These are phyloP conservation scores for Potentilla sterilis DNA, from an alignment of 306 rosid species.

Conservation along the genomic window DNA sequence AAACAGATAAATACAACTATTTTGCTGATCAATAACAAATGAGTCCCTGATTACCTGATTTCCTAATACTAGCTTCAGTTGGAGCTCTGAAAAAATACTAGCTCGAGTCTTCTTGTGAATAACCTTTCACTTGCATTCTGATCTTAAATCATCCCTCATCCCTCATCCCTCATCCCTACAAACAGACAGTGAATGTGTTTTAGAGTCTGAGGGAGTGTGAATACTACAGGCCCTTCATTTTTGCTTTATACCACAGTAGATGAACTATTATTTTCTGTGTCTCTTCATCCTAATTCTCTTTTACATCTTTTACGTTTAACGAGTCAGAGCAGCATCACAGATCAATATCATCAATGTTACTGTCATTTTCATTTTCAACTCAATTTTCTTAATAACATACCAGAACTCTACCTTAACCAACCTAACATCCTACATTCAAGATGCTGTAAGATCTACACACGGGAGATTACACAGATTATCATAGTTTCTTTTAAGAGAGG, in stretches of 20 bases:
- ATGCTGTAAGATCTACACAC: neutral
- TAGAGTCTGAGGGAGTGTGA: neutral
- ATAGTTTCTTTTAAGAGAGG: conserved; percentile 2
- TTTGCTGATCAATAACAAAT: neutral
- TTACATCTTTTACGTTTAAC: neutral
- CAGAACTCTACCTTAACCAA: neutral
- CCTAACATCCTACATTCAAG: neutral
- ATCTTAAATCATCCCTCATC: neutral
- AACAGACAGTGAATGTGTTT: neutral
- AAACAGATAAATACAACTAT: neutral
- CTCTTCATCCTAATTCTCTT: neutral
- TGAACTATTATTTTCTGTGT: neutral
- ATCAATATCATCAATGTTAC: neutral
- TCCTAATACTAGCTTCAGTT: no score
- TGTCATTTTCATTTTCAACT: neutral
- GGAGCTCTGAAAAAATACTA: no score
- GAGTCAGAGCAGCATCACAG: neutral
- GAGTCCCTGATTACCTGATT: neutral
- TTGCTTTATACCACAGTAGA: neutral
- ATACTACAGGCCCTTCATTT: neutral
- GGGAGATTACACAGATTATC: neutral
- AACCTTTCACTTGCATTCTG: neutral
- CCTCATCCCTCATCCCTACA: no score
- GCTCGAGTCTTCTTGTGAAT: neutral
- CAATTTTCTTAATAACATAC: neutral